phyloP scores from a whole-genome alignment of 192 early-diverging fungal genomes.

The Backusella macrospora region DNA sequence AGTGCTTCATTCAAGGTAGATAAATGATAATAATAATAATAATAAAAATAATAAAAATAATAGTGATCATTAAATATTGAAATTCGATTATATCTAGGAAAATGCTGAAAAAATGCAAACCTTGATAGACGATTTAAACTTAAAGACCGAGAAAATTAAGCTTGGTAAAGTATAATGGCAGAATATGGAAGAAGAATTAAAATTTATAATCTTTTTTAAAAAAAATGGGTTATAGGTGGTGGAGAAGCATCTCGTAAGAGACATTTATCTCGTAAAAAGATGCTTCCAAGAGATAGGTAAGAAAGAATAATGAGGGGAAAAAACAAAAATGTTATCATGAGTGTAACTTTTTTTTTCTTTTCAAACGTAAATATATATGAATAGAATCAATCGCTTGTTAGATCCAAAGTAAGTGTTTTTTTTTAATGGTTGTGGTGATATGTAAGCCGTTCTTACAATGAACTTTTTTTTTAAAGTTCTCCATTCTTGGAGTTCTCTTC shows the following conservation, averaged over 20 bases:
- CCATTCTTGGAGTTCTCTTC: constrained; percentile 95
- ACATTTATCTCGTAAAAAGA: constrained; percentile 83
- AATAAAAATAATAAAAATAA: background rate
- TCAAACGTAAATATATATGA: background rate
- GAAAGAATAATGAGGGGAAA: background rate
- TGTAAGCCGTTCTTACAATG: background rate
- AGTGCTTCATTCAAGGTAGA: constrained; percentile 75
- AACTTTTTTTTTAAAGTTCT: constrained; percentile 57
- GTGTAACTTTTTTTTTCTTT: background rate
- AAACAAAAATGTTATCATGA: constrained; percentile 7
- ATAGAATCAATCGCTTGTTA: constrained; percentile 70
- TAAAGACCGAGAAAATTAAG: constrained; percentile 69
- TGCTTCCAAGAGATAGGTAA: constrained; percentile 88
- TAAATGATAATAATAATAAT: background rate
- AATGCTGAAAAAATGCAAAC: constrained; percentile 70
- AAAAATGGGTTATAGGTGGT: constrained; percentile 61
- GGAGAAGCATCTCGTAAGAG: constrained; percentile 80
- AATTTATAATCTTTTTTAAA: constrained; percentile 1
- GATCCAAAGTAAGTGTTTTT: constrained; percentile 66
- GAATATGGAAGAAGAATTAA: background rate
- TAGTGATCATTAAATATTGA: background rate
- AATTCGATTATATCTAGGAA: constrained; percentile 53
- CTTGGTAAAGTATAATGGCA: constrained; percentile 58
- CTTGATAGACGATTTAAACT: constrained; percentile 67
- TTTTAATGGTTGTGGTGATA: too few relatives aligned